These are phyloP conservation scores for Populus hybrid DNA, from an alignment of 441 rosid genomes.

Conservation along the genomic window DNA sequence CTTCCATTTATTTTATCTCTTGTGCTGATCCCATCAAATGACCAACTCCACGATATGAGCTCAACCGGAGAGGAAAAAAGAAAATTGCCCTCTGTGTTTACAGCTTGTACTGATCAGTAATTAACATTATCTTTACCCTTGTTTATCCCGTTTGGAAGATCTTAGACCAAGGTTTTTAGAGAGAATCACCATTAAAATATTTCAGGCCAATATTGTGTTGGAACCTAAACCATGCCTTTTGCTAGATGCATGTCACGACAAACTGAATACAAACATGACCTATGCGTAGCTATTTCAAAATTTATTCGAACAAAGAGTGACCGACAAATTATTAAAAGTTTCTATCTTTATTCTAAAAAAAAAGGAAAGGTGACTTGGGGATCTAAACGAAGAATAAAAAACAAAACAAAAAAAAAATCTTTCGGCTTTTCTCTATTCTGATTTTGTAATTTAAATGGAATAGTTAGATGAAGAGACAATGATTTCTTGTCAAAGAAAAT, in stretches of 20 bases:
- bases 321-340: neutral
- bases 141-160: neutral
- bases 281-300: neutral
- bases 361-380: neutral
- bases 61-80: neutral
- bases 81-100: neutral
- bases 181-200: neutral
- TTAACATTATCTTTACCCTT: neutral
- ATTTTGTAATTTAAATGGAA: too few species aligned
- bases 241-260: neutral
- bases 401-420: too few species aligned
- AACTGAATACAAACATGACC: neutral
- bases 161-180: neutral
- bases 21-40: neutral
- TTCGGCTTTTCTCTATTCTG: too few species aligned
- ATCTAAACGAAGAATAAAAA: too few species aligned
- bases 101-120: neutral
- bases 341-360: neutral
- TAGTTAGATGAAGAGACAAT: too few species aligned
- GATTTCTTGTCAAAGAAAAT: too few species aligned
- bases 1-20: neutral
- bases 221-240: neutral
- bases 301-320: neutral
- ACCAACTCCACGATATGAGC: neutral
- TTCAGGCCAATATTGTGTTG: neutral